phyloP scores from a whole-genome alignment of 345 rosid genomes.

The Lepidium sativum region DNA sequence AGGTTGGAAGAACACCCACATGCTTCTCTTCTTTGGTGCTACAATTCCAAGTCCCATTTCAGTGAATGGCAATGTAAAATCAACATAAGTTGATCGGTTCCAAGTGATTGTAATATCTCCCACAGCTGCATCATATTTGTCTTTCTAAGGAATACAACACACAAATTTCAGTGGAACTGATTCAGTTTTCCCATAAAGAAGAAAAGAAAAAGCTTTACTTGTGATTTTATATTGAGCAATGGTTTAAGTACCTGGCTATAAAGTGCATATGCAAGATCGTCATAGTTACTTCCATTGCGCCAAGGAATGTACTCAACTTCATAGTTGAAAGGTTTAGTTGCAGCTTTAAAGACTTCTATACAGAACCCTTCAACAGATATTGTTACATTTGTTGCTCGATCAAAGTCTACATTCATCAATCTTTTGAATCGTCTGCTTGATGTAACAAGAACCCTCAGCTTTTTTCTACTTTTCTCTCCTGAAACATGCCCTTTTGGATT shows the following conservation, averaged over 20 bases:
- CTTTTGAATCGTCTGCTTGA: slow-evolving; percentile 18
- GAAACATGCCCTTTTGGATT: slow-evolving; percentile 8
- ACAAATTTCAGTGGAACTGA: not conserved
- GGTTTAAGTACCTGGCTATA: slow-evolving; percentile 10
- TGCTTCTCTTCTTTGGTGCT: slow-evolving; percentile 25
- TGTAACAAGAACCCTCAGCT: slow-evolving; percentile 32
- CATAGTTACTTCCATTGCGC: slow-evolving; percentile 10
- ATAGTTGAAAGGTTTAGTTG: slow-evolving; percentile 14
- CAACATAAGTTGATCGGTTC: slow-evolving; percentile 27
- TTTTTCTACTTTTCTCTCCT: not conserved
- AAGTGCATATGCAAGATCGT: slow-evolving; percentile 9
- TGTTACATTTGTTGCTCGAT: slow-evolving; percentile 5
- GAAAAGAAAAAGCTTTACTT: not conserved
- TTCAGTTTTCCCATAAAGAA: not conserved
- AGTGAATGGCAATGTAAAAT: slow-evolving; percentile 40
- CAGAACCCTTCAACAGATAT: slow-evolving; percentile 5
- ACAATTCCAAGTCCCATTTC: slow-evolving; percentile 40
- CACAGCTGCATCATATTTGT: slow-evolving; percentile 36
- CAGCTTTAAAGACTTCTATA: slow-evolving; percentile 14
- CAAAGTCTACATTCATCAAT: not conserved
- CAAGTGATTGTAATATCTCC: slow-evolving; percentile 42
- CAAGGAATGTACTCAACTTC: slow-evolving; percentile 16
- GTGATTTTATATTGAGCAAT: not conserved
- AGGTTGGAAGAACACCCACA: slow-evolving; percentile 53
- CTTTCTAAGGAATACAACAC: slow-evolving; percentile 7